phyloP scores from a whole-genome alignment of 2,329 filamentous ascomycete genomes.

The Tolypocladium tundrense region DNA sequence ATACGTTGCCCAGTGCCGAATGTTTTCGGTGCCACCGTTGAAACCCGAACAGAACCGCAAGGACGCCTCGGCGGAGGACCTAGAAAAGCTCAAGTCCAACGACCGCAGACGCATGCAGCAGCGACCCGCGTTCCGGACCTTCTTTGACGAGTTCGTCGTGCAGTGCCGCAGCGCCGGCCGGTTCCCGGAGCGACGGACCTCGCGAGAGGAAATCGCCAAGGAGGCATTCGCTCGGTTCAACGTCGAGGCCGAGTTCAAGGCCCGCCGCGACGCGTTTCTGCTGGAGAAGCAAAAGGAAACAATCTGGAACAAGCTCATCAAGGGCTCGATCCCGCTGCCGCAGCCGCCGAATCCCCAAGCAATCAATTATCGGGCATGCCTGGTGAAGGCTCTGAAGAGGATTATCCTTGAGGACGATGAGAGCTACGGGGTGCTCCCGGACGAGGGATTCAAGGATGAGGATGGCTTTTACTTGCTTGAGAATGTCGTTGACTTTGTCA shows the following conservation, averaged over 20 bases:
- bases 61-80: constrained; percentile 12
- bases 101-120: constrained; percentile 46
- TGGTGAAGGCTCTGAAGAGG: constrained; percentile 33
- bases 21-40: constrained; percentile 38
- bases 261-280: constrained; percentile 29
- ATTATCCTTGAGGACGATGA: constrained; percentile 36
- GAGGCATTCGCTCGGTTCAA: constrained; percentile 45
- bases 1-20: constrained; percentile 46
- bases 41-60: constrained; percentile 8
- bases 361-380: constrained; percentile 19
- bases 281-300: constrained; percentile 27
- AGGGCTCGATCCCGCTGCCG: constrained; percentile 15
- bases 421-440: constrained; percentile 23
- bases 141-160: constrained; percentile 55
- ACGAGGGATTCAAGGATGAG: constrained; percentile 16
- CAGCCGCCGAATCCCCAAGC: constrained; percentile 13
- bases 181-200: constrained; percentile 16
- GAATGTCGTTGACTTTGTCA: constrained; percentile 30
- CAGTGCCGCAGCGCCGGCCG: constrained; percentile 29
- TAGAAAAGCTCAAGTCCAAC: constrained; percentile 35
- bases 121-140: constrained; percentile 48
- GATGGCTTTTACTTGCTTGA: constrained; percentile 35
- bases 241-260: constrained; percentile 31
- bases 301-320: constrained; percentile 37
- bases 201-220: constrained; percentile 35